Base-by-base conservation (phyloP, 2,329 filamentous ascomycete genomes). In the Graphium sp. region DNA sequence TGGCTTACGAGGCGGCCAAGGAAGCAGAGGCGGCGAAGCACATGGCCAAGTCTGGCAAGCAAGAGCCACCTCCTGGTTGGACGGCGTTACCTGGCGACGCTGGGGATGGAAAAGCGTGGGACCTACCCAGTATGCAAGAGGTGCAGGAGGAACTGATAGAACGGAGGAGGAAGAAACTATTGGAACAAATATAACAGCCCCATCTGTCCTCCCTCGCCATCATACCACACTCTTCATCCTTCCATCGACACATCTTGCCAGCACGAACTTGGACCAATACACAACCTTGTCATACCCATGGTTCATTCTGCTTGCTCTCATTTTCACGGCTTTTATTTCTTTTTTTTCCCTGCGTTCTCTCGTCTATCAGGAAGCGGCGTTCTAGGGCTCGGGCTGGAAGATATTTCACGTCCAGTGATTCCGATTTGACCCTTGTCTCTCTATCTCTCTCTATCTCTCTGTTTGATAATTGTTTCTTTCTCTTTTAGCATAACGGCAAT, bases 101-200 rank as follows among this genome's bases (percentile, higher is more conserved):
- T 4, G 85, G 84, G 2, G 84, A 93, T 48, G 87, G 87, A 0
- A 59, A 74, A 21, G 66, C 61, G 26, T 94, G 87, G 87, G 70
- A 69, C 36, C 51, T 95, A 42, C 89, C 89, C 7, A 85, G 79
- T 5, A 54, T 83, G 32, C 83, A 92, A 13, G 82, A 95, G 48
- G 87, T 95, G n/a, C 83, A 94, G 52, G 72, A 85, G 45, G 89
- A 95, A 52, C 56, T 98, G 40, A 66, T 98, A 31, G 84, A 94
- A 39, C 66, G 87, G 53, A 69, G 85, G 52, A 73, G 82, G 48
- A 68, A 75, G 52, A 82, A 76, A 49, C 56, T 98, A 35, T 55
- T 98, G 39, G 83, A 94, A 42, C 87, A 89, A 55, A 62, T 91
- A 34, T 60, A 45, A 43, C 26, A 24, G 10, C 8, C 8, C 8